Percentiles rank a stretch among this genome's conserved stretches.
These are phyloP conservation scores for Yamadazyma olivae DNA, from an alignment of 805 yeast species.

Conservation along the genomic window DNA sequence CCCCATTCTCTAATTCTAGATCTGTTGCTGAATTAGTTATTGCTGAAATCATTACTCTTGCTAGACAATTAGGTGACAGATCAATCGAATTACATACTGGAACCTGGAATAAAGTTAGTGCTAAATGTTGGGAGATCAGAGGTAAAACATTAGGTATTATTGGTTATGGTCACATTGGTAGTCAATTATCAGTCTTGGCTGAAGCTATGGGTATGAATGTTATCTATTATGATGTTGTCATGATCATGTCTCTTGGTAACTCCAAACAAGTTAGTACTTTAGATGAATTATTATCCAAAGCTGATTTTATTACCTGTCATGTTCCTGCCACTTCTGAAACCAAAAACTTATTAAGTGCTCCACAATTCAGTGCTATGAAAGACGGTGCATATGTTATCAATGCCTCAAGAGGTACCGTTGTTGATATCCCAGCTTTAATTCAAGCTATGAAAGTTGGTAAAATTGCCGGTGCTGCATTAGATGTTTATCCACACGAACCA, in stretches of 20 bases:
- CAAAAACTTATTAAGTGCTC: conserved; percentile 79
- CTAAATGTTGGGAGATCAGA: conserved; percentile 98
- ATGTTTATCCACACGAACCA: conserved; percentile 96
- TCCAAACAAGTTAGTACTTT: conserved; percentile 88
- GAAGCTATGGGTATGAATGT: conserved; percentile 98
- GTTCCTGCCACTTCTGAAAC: conserved; percentile 96
- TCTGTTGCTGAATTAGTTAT: conserved; percentile 97
- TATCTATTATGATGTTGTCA: conserved; percentile 83
- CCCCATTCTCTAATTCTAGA: conserved; percentile 97
- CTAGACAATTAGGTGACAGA: conserved; percentile 96
- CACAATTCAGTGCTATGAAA: conserved; percentile 95
- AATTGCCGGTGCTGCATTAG: conserved; percentile 95
- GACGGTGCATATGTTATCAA: conserved; percentile 92
- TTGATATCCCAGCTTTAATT: conserved; percentile 91
- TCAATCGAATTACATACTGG: conserved; percentile 94
- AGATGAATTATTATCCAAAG: conserved; percentile 70
- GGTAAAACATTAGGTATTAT: conserved; percentile 97
- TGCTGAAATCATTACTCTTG: conserved; percentile 89
- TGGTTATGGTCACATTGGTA: conserved; percentile 98
- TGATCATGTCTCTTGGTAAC: conserved; percentile 96
- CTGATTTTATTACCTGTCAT: conserved; percentile 91
- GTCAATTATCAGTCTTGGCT: conserved; percentile 94
- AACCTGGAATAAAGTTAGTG: conserved; percentile 94
- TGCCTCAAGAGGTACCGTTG: conserved; percentile 97
- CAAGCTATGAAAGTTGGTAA: conserved; percentile 90